Conservation (phyloP, 2,329 filamentous ascomycete species). For the Septoria petroselini region DNA sequence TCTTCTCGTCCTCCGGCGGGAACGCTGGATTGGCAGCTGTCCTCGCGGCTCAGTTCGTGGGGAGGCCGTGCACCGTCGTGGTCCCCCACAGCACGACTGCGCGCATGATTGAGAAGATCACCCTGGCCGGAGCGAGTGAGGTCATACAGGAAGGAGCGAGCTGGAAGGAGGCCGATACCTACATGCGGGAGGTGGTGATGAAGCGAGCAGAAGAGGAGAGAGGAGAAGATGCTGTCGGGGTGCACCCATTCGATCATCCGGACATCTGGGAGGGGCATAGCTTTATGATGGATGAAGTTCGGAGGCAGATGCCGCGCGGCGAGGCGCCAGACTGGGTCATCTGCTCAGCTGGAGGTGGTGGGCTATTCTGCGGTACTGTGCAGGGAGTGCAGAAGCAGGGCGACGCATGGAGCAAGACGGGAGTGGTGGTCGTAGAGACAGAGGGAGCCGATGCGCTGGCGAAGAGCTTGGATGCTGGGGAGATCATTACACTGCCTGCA, state of each 20-base stretch:
- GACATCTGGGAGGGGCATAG: constrained; percentile 65
- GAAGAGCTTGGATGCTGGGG: constrained; percentile 55
- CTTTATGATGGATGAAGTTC: constrained; percentile 55
- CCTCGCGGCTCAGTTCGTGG: constrained; percentile 63
- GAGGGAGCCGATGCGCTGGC: constrained; percentile 67
- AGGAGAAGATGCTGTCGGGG: constrained; percentile 58
- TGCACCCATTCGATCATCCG: constrained; percentile 67
- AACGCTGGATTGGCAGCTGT: constrained; percentile 83
- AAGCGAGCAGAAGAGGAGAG: constrained; percentile 31
- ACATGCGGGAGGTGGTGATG: constrained; percentile 60
- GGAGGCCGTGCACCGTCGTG: constrained; percentile 69
- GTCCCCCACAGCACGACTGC: constrained; percentile 64
- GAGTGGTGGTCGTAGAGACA: constrained; percentile 73
- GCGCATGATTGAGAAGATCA: constrained; percentile 69
- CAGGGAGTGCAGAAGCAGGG: constrained; percentile 58
- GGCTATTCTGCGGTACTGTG: constrained; percentile 72
- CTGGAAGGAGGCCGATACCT: constrained; percentile 67
- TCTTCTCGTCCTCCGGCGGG: constrained; percentile 65
- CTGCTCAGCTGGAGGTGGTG: constrained; percentile 77
- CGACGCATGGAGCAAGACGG: constrained; percentile 34
- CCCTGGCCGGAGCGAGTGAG: constrained; percentile 61
- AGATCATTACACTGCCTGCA: constrained; percentile 57
- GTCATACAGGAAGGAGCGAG: constrained; percentile 67
- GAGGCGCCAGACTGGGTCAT: constrained; percentile 65
- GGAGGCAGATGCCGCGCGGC: constrained; percentile 39